Evolutionary conservation across 306 rosid species (phyloP).

Genomic region (Ammopiptanthus mongolicus): DNA sequence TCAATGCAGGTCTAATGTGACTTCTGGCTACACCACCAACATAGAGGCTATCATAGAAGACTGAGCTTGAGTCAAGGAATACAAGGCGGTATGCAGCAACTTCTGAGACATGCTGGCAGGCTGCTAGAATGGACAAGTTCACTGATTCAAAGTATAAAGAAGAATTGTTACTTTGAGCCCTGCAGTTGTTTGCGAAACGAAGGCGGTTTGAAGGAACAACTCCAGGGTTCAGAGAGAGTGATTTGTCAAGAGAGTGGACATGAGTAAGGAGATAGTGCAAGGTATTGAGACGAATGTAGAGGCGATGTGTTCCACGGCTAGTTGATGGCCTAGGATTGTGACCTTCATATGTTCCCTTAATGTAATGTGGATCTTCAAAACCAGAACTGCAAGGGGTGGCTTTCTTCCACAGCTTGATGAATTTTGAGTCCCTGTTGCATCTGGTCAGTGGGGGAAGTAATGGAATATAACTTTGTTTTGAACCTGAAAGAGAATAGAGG

Average conservation of each 20-base stretch:
- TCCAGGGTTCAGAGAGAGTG: conserved; percentile 45
- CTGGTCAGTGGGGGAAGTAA: conserved; percentile 89
- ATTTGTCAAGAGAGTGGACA: conserved; percentile 58
- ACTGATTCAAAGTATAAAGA: conserved; percentile 56
- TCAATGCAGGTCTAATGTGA: conserved; percentile 49
- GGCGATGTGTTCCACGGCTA: conserved; percentile 89
- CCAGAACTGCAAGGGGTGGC: conserved; percentile 54
- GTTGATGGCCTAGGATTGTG: conserved; percentile 54
- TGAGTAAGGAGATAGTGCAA: conserved; percentile 57
- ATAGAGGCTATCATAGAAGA: conserved; percentile 66
- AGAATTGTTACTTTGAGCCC: conserved; percentile 21
- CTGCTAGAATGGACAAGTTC: conserved; percentile 35
- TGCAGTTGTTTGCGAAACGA: conserved; percentile 25
- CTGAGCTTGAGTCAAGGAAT: conserved; percentile 61
- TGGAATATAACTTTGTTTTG: conserved; percentile 76
- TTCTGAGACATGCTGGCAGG: conserved; percentile 73
- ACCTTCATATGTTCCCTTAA: conserved; percentile 32
- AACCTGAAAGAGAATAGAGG: conserved; percentile 40
- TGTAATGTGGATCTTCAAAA: conserved; percentile 26
- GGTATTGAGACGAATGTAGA: conserved; percentile 89
- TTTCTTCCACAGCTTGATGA: conserved; percentile 62
- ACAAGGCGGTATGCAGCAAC: conserved; percentile 77
- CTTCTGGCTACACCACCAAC: conserved; percentile 45
- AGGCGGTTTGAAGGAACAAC: conserved; percentile 38
- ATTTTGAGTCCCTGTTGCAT: conserved; percentile 63